Evolutionary conservation across 2,329 filamentous ascomycete genomes (phyloP).

Genomic region (Pyrenochaeta sp.): DNA sequence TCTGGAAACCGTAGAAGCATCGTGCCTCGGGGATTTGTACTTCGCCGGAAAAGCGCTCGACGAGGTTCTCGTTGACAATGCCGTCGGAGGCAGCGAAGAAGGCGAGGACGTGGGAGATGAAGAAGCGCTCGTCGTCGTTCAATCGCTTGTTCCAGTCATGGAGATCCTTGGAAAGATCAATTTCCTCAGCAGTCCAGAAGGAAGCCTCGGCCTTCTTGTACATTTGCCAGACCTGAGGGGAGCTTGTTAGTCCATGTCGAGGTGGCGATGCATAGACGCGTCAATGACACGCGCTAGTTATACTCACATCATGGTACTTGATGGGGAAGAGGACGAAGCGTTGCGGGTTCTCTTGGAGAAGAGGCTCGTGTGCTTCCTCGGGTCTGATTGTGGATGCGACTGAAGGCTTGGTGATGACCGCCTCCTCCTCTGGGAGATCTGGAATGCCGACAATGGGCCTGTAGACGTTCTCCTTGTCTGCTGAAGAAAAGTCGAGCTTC

Average conservation of each 20-base stretch:
- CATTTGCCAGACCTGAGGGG: constrained; percentile 94
- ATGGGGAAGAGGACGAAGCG: constrained; percentile 98
- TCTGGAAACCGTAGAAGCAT: constrained; percentile 99
- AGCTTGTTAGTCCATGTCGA: constrained; percentile 38
- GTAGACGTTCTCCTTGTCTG: constrained; percentile 84
- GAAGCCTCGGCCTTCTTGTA: constrained; percentile 99
- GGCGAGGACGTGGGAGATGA: constrained; percentile 96
- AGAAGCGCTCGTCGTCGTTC: constrained; percentile 97
- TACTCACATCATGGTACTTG: constrained; percentile 96
- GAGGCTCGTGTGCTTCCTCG: constrained; percentile 83
- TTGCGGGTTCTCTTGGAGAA: constrained; percentile 93
- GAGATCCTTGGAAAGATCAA: constrained; percentile 97
- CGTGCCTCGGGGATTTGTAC: constrained; percentile 97
- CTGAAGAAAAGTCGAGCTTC: constrained; percentile 78
- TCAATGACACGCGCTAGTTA: constrained; percentile 55
- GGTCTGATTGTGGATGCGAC: constrained; percentile 61
- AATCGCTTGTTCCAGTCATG: constrained; percentile 99
- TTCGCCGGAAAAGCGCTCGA: constrained; percentile 96
- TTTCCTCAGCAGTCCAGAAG: constrained; percentile 99
- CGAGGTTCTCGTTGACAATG: constrained; percentile 99
- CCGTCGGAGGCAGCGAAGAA: constrained; percentile 99
- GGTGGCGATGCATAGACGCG: constrained; percentile 63
- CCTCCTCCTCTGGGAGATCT: constrained; percentile 47
- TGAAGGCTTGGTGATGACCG: constrained; percentile 60
- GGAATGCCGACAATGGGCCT: constrained; percentile 62